These are phyloP conservation scores for Plasmodium vivax DNA, from an alignment of 169 alveolate species.

Conservation along the genomic window DNA sequence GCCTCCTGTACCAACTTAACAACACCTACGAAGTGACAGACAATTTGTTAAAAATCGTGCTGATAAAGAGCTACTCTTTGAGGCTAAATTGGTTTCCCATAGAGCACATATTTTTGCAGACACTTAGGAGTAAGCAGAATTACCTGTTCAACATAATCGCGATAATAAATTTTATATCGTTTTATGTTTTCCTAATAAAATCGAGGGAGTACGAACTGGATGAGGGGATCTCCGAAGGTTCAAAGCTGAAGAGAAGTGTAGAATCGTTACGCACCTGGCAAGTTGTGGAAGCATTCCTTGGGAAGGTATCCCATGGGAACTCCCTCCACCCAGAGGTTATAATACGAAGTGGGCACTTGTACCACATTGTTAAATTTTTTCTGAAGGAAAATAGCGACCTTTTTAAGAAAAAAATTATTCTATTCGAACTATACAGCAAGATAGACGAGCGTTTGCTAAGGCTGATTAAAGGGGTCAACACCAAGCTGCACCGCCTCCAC, in stretches of 20 bases:
- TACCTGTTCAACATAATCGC: conserved; percentile 17
- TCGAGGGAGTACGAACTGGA: conserved; percentile 21
- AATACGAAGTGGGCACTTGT: conserved; percentile 2
- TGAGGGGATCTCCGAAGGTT: not conserved
- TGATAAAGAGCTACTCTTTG: conserved; percentile 6
- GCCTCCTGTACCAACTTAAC: not conserved
- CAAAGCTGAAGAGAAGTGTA: not conserved
- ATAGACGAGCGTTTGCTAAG: conserved; percentile 23
- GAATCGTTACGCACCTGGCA: not conserved
- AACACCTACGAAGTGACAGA: conserved; percentile 38
- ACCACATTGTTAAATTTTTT: conserved; percentile 27
- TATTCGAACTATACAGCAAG: conserved; percentile 32
- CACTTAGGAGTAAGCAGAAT: not conserved
- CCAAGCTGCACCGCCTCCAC: not conserved
- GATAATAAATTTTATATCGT: conserved; percentile 40
- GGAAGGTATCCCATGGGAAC: not conserved
- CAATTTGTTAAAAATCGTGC: conserved; percentile 29
- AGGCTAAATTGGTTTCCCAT: not conserved
- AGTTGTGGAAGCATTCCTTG: not conserved
- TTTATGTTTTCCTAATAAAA: conserved; percentile 35
- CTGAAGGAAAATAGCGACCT: conserved; percentile 20
- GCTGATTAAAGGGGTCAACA: conserved; percentile 11
- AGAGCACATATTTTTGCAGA: conserved; percentile 4
- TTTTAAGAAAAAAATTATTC: conserved; percentile 37
- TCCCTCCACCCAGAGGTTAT: not conserved